Base-by-base conservation (phyloP, 371 early-diverging fungal genomes). In the Gilbertella persicaria region DNA sequence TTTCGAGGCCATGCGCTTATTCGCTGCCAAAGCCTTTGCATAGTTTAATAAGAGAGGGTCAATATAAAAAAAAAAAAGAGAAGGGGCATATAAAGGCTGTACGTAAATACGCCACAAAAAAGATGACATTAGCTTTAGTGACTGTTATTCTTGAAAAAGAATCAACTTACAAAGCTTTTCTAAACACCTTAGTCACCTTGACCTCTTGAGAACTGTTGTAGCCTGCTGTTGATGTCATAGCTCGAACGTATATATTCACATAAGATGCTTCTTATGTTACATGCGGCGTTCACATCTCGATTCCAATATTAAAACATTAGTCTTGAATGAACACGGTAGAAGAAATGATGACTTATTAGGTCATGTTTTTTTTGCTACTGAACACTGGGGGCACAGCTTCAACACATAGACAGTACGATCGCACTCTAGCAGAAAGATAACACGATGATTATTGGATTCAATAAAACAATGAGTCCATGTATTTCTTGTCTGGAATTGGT, bases 21-120 rank as follows among this genome's bases (percentile, higher is more conserved):
- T 53, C 67, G 63, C 35, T 55, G 63, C 67, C 67, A 67, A 37
- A 67, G 57, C 45, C 60, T 59, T 54, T 50, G 63, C 67, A 67
- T 67, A 33, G 24, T 49, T 2, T 10, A 30, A 4, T 28, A 17
- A 25, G 14, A 25, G 24, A 19, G 25, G 23, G 20, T n/a, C n/a
- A n/a, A n/a, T n/a, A n/a, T n/a, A n/a, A n/a, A n/a, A n/a, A n/a
- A n/a, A n/a, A n/a, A n/a, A n/a, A n/a, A n/a, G n/a, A n/a, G n/a
- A n/a, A n/a, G n/a, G n/a, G n/a, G n/a, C n/a, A n/a, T n/a, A n/a
- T n/a, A n/a, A n/a, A n/a, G n/a, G n/a, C n/a, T n/a, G n/a, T n/a
- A n/a, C n/a, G n/a, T n/a, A n/a, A n/a, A n/a, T n/a, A n/a, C n/a
- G n/a, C n/a, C n/a, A n/a, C n/a, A n/a, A n/a, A n/a, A n/a, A n/a